These are phyloP conservation scores for Epicoccum nigrum DNA, from an alignment of 2,329 filamentous ascomycete species.

Conservation along the genomic window DNA sequence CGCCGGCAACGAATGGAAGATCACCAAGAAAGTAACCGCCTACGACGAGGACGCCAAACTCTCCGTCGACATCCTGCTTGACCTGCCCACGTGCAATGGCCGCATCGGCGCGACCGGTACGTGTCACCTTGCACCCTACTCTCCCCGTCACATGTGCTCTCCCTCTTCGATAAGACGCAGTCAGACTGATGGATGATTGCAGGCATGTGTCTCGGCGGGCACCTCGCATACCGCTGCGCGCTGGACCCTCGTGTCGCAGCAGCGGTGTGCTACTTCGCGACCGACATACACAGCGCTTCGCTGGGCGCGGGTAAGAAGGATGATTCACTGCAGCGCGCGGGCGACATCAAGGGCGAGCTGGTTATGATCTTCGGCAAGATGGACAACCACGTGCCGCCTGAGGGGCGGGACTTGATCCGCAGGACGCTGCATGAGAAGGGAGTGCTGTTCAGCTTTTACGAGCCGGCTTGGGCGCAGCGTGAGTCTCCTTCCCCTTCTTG, in stretches of 20 bases:
- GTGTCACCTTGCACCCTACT: not conserved
- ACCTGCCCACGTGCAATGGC: conserved; percentile 67
- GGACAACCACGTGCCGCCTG: conserved; percentile 86
- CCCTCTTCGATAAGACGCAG: no score
- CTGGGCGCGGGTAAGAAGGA: conserved; percentile 73
- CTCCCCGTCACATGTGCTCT: not conserved
- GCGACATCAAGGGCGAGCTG: conserved; percentile 76
- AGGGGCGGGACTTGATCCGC: conserved; percentile 82
- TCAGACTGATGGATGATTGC: not conserved
- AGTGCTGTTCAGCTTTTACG: conserved; percentile 79
- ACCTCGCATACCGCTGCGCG: conserved; percentile 75
- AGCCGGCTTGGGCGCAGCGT: conserved; percentile 90
- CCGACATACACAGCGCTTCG: conserved; percentile 81
- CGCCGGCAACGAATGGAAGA: conserved; percentile 83
- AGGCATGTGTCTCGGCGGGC: conserved; percentile 88
- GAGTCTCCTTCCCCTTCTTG: conserved; percentile 37
- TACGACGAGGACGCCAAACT: conserved; percentile 71
- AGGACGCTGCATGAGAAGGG: conserved; percentile 79
- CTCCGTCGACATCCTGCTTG: conserved; percentile 50
- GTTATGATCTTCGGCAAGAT: conserved; percentile 91
- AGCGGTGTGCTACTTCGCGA: conserved; percentile 88
- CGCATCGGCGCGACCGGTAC: conserved; percentile 58
- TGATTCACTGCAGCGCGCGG: conserved; percentile 65
- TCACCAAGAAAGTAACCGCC: conserved; percentile 80
- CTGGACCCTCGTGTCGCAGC: conserved; percentile 79